Evolutionary conservation across 1,139 yeast genomes (phyloP).

Genomic region (Arxiozyma bovina): DNA sequence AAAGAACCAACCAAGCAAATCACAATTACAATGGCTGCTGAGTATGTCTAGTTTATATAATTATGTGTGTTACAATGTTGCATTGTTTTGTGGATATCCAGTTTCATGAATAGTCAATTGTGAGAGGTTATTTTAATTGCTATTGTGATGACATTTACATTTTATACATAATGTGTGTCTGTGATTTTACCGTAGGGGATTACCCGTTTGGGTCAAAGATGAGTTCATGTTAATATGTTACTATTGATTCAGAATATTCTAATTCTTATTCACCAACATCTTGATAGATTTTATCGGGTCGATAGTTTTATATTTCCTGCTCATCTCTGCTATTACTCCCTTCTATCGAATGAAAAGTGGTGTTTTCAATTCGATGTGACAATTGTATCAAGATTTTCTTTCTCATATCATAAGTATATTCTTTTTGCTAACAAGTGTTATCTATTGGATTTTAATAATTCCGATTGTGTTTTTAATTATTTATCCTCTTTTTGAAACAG

Average conservation of each 20-base stretch:
- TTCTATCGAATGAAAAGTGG: constrained; percentile 32
- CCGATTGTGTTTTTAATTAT: not conserved
- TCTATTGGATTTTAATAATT: not conserved
- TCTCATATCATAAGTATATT: not conserved
- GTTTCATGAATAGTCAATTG: not conserved
- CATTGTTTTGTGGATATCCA: constrained; percentile 1
- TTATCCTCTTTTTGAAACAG: constrained; percentile 16
- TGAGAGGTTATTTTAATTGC: not conserved
- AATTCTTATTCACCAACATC: constrained; percentile 15
- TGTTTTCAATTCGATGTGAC: constrained; percentile 33
- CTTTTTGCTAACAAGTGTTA: not conserved
- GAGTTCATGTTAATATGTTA: constrained; percentile 9
- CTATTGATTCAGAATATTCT: not conserved
- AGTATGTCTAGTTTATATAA: constrained; percentile 22
- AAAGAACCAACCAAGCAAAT: constrained; percentile 17
- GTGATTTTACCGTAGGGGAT: constrained; percentile 24
- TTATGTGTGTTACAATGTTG: not conserved
- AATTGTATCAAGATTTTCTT: constrained; percentile 5
- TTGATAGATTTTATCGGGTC: constrained; percentile 3
- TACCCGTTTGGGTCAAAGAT: constrained; percentile 25
- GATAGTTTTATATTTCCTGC: constrained; percentile 16
- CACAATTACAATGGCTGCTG: constrained; percentile 30
- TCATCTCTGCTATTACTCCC: constrained; percentile 26
- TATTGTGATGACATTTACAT: not conserved
- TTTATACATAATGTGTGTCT: not conserved